Base-by-base conservation (phyloP, 208 protist species). In the Trypanosomatidae sp. region DNA sequence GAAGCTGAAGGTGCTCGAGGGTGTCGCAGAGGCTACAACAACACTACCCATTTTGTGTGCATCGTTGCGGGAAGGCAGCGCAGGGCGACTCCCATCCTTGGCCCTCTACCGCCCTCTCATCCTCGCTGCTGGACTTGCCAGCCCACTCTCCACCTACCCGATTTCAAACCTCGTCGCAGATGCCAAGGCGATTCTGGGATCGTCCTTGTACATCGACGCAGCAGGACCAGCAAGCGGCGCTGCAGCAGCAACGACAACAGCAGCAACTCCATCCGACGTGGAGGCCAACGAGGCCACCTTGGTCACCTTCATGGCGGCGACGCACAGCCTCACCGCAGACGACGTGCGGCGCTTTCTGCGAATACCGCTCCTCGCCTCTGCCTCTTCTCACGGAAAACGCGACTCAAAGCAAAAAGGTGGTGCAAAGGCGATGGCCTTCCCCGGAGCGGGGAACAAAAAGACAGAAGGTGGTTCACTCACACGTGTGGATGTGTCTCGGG, bases 31-130 rank as follows among this genome's bases (percentile, higher is more conserved):
- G 41, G 77, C 89, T 4, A 89, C 83, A 1, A 91, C 81, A 28
- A 94, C 88, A 3, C 69, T 96, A 7, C 90, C 92, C 4, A 77
- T 96, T 15, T 77, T 94, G 12, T 93, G 86, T 56, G 89, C 92
- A 3, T 79, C 92, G 0, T 64, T 94, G 12, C 84, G 28, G 5
- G 80, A 85, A 1, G 92, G 92, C 9, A 91, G 83, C 0, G 74
- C 72, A 3, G 67, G 74, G 52, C 71, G 58, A 15, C n/a, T n/a
- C 3, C 91, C 91, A 3, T 93, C 84, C 64, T 66, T 79, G n/a
- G 4, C 39, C 0, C 67, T 96, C 22, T 88, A 88, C 62, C 70
- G 84, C 36, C 62, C 74, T 0, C 19, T 94, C 22, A 36, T 94
- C 9, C 55, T 75, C 4, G 73, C 79, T 13, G 71, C 91, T 0